Base-by-base conservation (phyloP, 768 basidiomycete genomes). In the Neoboletus magnificus region DNA sequence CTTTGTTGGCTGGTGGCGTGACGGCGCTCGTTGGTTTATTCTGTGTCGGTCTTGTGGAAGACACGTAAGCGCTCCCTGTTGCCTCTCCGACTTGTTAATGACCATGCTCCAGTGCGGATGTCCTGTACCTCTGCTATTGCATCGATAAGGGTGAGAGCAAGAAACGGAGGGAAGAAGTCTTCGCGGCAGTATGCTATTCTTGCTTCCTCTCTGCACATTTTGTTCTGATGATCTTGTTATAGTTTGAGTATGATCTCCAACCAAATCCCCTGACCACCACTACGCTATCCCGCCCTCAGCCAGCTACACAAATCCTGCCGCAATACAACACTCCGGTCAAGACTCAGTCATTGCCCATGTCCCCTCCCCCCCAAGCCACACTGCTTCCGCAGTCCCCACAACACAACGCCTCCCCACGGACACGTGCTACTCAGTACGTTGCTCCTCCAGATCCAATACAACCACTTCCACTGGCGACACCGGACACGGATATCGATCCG, bases 11-110 rank as follows among this genome's bases (percentile, higher is more conserved):
- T 23, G 93, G 87, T 4, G 84, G 82, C 11, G 83, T 91, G 18
- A 91, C 91, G 0, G 89, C 87, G 6, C 75, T 94, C 22, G 90
- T 93, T 32, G 87, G 91, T 1, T 66, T 89, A 68, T 93, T 93
- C 62, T 92, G 89, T 59, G 83, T 91, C 8, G 90, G 90, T 5
- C 75, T 93, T 5, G 82, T 94, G 37, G 82, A 83, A 58, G 93
- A 96, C 71, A 80, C 80, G 83, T 85, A 62, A 72, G 84, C 73
- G 10, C 16, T 39, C 25, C 13, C 1, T 33, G 23, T n/a, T 39
- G 3, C 22, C 35, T 43, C 33, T 55, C 11, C 10, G 11, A 41
- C 23, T 22, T 50, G 40, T 52, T 25, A 9, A 20, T 49, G 40
- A 57, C 40, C 25, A 42, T 46, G 23, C 16, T 49, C 23, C 55